Conservation (phyloP, 352 stramenopile species). For the Phytophthora pistaciae region DNA sequence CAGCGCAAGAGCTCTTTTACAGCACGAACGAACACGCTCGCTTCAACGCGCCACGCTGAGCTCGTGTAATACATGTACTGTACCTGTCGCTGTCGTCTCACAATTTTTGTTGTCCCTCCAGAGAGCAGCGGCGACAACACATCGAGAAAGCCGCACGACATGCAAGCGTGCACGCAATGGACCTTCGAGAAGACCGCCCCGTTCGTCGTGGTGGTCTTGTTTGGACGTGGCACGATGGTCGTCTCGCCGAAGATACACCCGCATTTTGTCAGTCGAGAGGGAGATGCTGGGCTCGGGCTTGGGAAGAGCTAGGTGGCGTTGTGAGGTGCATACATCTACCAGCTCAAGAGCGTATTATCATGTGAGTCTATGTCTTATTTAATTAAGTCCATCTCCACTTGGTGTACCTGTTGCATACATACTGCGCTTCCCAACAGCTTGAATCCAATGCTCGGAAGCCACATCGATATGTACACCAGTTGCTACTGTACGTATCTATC, state of each 20-base stretch:
- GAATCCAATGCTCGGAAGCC: too few species aligned
- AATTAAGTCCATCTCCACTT: too few species aligned
- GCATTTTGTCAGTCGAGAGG: constrained; percentile 9
- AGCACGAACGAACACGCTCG: background rate
- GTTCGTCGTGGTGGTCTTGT: background rate
- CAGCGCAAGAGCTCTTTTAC: constrained; percentile 1
- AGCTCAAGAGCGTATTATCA: background rate
- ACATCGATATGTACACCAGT: too few species aligned
- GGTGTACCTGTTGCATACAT: too few species aligned
- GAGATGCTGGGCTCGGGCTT: background rate
- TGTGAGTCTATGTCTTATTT: background rate
- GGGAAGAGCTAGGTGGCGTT: background rate
- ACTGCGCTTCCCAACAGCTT: too few species aligned
- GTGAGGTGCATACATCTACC: background rate
- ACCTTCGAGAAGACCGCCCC: background rate
- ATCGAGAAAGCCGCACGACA: constrained; percentile 3
- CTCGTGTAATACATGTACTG: too few species aligned
- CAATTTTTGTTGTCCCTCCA: background rate
- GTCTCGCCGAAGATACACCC: background rate
- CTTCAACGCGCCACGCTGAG: background rate
- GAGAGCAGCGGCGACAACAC: constrained; percentile 7
- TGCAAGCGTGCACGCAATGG: background rate
- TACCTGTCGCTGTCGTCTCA: background rate
- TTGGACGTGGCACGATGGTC: background rate
- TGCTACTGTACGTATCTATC: too few species aligned